Evolutionary conservation across 2,329 filamentous ascomycete genomes (phyloP).

Genomic region (Cordyceps sp.): DNA sequence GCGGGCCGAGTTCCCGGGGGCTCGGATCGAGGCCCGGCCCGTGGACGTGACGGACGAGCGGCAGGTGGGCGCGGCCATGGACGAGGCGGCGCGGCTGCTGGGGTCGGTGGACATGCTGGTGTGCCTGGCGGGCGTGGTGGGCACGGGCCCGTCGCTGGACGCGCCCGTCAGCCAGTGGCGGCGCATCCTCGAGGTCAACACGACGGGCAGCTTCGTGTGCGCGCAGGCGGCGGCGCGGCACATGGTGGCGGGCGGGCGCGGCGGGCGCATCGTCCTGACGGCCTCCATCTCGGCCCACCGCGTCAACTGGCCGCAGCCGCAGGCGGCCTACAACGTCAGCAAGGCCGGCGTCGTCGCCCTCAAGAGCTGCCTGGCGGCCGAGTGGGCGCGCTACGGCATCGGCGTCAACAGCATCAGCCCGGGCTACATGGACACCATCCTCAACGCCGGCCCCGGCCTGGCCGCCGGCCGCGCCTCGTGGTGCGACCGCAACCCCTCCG

Average conservation of each 20-base stretch:
- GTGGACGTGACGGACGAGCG: slow-evolving; percentile 8
- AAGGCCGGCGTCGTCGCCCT: slow-evolving; percentile 52
- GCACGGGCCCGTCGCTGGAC: slow-evolving; percentile 41
- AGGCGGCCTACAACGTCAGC: slow-evolving; percentile 54
- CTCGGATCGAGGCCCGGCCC: slow-evolving; percentile 2
- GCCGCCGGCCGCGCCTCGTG: slow-evolving; percentile 35
- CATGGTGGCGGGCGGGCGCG: slow-evolving; percentile 32
- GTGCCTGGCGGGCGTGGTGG: slow-evolving; percentile 44
- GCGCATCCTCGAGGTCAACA: slow-evolving; percentile 52
- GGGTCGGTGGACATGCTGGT: slow-evolving; percentile 9
- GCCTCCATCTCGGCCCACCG: slow-evolving; percentile 52
- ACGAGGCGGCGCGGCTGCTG: slow-evolving; percentile 1
- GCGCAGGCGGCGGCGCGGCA: slow-evolving; percentile 43
- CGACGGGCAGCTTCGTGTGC: slow-evolving; percentile 52
- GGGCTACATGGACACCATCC: slow-evolving; percentile 62
- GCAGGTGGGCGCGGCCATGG: slow-evolving; percentile 4
- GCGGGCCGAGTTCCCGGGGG: slow-evolving; percentile 6
- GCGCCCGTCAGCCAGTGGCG: slow-evolving; percentile 30
- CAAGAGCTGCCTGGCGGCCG: slow-evolving; percentile 49
- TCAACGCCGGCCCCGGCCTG: slow-evolving; percentile 50
- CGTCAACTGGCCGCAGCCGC: slow-evolving; percentile 58
- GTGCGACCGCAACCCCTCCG: slow-evolving; percentile 42
- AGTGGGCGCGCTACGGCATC: slow-evolving; percentile 58
- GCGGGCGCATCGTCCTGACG: slow-evolving; percentile 48
- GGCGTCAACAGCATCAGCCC: slow-evolving; percentile 54